These are phyloP conservation scores for Yarrowia porcina DNA, from an alignment of 805 yeast genomes.

Conservation along the genomic window DNA sequence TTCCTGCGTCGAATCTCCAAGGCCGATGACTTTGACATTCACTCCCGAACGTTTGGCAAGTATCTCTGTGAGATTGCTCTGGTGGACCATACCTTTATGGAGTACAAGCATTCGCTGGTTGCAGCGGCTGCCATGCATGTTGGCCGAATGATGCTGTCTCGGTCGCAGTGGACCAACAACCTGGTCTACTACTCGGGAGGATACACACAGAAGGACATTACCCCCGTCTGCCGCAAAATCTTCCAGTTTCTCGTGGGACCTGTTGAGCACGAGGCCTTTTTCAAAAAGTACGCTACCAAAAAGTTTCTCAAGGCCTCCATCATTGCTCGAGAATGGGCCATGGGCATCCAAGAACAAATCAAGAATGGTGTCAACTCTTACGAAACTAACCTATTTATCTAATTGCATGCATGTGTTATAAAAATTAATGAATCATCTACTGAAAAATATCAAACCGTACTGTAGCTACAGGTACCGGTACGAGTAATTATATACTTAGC, in stretches of 20 bases:
- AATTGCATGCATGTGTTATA: conserved; percentile 23
- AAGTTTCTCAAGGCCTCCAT: conserved; percentile 67
- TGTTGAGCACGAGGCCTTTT: conserved; percentile 86
- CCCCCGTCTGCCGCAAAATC: conserved; percentile 68
- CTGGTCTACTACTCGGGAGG: conserved; percentile 91
- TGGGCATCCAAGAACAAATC: conserved; percentile 17
- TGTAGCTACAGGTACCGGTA: too few species aligned
- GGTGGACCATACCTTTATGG: conserved; percentile 72
- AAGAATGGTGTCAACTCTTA: conserved; percentile 19
- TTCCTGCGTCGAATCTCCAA: conserved; percentile 83
- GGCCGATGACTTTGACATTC: conserved; percentile 85
- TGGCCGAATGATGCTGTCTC: conserved; percentile 69
- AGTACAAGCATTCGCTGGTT: conserved; percentile 68
- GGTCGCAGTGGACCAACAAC: conserved; percentile 74
- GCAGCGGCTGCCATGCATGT: conserved; percentile 88
- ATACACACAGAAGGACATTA: conserved; percentile 66
- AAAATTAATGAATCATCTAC: conserved; percentile 16
- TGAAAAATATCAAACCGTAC: too few species aligned
- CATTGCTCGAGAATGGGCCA: conserved; percentile 39
- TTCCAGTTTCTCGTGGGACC: conserved; percentile 73
- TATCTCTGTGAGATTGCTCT: conserved; percentile 74
- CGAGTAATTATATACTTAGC: too few species aligned
- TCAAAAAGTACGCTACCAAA: conserved; percentile 86
- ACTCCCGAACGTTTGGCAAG: conserved; percentile 79
- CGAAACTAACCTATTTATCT: conserved; percentile 26